Evolutionary conservation across 371 early-diverging fungal species (phyloP).

Genomic region (Catenaria anguillulae): DNA sequence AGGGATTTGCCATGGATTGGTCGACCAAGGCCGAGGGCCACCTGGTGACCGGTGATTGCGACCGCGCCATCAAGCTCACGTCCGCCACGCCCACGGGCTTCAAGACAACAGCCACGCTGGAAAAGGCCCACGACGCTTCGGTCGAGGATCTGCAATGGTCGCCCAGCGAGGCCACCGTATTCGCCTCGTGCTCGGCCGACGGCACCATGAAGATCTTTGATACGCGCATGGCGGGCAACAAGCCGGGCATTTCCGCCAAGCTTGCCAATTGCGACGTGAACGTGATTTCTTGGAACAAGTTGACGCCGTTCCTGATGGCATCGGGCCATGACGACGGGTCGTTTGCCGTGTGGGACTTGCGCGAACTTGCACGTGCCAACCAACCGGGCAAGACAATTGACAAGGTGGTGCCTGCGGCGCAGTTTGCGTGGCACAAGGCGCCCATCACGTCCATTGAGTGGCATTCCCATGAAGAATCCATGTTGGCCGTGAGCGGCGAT

Average conservation of each 20-base stretch:
- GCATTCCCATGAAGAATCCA: constrained; percentile 84
- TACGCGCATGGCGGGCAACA: constrained; percentile 51
- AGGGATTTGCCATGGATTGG: constrained; percentile 96
- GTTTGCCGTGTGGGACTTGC: constrained; percentile 91
- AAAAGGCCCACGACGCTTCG: constrained; percentile 61
- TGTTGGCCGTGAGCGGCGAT: constrained; percentile 80
- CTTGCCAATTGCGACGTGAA: constrained; percentile 85
- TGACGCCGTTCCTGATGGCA: constrained; percentile 67
- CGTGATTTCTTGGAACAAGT: constrained; percentile 86
- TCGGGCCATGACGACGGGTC: constrained; percentile 86
- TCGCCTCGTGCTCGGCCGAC: constrained; percentile 82
- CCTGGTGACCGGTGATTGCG: constrained; percentile 76
- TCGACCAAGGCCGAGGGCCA: constrained; percentile 43
- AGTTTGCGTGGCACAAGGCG: constrained; percentile 86
- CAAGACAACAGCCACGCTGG: constrained; percentile 50
- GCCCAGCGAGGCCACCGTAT: constrained; percentile 70
- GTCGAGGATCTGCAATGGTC: constrained; percentile 97
- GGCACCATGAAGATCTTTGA: constrained; percentile 91
- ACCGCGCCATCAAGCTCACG: constrained; percentile 64
- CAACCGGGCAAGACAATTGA: constrained; percentile 13
- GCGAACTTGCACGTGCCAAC: constrained; percentile 36
- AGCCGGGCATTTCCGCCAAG: constrained; percentile 54
- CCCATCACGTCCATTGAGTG: constrained; percentile 94
- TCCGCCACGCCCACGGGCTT: constrained; percentile 41
- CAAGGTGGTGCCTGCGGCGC: constrained; percentile 62